These are phyloP conservation scores for Solanum corneliomulleri DNA, from an alignment of 257 asterid species.

Conservation along the genomic window DNA sequence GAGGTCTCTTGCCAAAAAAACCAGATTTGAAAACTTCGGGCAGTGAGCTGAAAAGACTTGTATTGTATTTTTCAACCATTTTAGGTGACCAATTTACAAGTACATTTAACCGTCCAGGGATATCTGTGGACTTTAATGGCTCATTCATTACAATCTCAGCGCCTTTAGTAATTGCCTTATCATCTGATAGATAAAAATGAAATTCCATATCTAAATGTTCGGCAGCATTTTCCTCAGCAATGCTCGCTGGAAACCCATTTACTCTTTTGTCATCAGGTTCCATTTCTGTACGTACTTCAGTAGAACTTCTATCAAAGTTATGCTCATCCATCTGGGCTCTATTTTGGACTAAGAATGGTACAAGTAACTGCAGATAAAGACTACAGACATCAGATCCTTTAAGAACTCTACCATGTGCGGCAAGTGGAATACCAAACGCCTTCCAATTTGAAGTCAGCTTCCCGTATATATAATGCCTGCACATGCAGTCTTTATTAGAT, in stretches of 20 bases:
- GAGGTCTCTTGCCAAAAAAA: conserved; percentile 49
- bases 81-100: conserved; percentile 69
- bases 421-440: conserved; percentile 71
- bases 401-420: conserved; percentile 34
- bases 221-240: conserved; percentile 31
- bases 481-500: conserved; percentile 4
- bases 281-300: conserved; percentile 22
- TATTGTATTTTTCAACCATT: conserved; percentile 32
- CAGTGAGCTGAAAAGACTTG: conserved; percentile 39
- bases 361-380: conserved; percentile 39
- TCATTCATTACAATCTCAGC: conserved; percentile 48
- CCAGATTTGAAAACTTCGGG: conserved; percentile 80
- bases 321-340: conserved; percentile 22
- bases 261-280: conserved; percentile 20
- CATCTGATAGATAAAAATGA: conserved; percentile 58
- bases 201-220: conserved; percentile 28
- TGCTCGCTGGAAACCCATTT: conserved; percentile 17
- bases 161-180: conserved; percentile 35
- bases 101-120: conserved; percentile 40
- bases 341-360: conserved; percentile 40
- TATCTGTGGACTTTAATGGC: conserved; percentile 26
- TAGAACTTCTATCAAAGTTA: conserved; percentile 10
- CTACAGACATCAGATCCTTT: conserved; percentile 50
- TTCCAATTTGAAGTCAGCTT: conserved; percentile 38
- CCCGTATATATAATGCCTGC: conserved; percentile 50